Evolutionary conservation across 805 yeast species (phyloP).

Genomic region (Hanseniaspora taiwanica): DNA sequence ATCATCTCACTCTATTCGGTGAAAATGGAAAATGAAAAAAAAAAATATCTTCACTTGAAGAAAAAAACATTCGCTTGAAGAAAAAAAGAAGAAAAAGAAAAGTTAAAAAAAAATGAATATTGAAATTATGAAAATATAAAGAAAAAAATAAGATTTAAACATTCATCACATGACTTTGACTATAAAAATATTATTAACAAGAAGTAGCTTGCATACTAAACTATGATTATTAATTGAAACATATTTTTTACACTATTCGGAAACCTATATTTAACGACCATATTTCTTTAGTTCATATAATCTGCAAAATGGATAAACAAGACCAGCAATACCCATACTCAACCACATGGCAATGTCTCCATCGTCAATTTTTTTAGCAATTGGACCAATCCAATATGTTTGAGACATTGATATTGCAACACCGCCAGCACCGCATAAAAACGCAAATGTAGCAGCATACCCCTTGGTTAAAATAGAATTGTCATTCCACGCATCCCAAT

Average conservation of each 20-base stretch:
- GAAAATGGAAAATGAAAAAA: no score
- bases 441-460: slow-evolving; percentile 53
- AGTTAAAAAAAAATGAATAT: no score
- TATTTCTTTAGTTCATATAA: slow-evolving; percentile 47
- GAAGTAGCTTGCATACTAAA: no score
- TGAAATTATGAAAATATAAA: no score
- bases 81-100: no score
- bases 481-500: slow-evolving; percentile 67
- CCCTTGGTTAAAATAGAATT: slow-evolving; percentile 49
- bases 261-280: slow-evolving; percentile 25
- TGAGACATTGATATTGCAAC: slow-evolving; percentile 84
- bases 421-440: slow-evolving; percentile 61
- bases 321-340: slow-evolving; percentile 54
- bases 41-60: no score
- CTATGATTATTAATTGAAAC: no score
- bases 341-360: slow-evolving; percentile 81
- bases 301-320: slow-evolving; percentile 52
- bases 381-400: slow-evolving; percentile 67
- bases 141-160: no score
- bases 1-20: no score
- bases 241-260: neutral
- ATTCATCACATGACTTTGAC: no score
- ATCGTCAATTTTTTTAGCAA: slow-evolving; percentile 52
- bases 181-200: no score
- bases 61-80: no score